Base-by-base conservation (phyloP, 495 filamentous ascomycete genomes). In the Echria macrotheca region DNA sequence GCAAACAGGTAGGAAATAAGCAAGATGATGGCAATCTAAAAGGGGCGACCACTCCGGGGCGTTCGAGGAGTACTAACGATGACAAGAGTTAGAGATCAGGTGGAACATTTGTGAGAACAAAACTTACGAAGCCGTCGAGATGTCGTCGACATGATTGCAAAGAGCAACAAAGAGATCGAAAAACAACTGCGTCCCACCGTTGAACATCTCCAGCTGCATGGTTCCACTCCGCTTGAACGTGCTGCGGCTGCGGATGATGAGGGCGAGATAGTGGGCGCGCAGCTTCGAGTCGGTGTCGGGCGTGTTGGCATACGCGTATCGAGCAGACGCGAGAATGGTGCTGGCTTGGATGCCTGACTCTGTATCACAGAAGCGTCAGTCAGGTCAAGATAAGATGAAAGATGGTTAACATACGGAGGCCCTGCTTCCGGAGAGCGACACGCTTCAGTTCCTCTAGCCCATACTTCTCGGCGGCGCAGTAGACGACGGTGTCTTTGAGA, bases 181-280 rank as follows among this genome's bases (percentile, higher is more conserved):
- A 72, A 94, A 94, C 59, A 95, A 69, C 59, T 84, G 83, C 3
- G 71, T 69, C 52, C 87, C 87, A 17, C 89, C 89, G 55, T 76
- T 76, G 65, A 88, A 84, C 89, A 95, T 95, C 73, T 95, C 89
- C 58, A 85, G 79, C 69, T 95, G 89, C 89, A 95, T 94, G n/a
- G 89, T 95, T 52, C 89, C 89, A 67, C 88, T 94, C 29, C 86
- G 73, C 76, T 93, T 96, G 73, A 96, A 96, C 3, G 87, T 95
- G 53, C 74, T 75, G 52, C 88, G 75, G 59, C 82, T 84, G 53
- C 89, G 78, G 55, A 96, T 91, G 66, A 96, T 94, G 62, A 96
- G 76, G 21, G 89, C 89, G 19, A 96, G 81, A 59, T 95, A 96
- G 68, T 96, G 90, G 25, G 90, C 89, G 44, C 90, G 76, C 44